These are phyloP conservation scores for Penicillium oxalicum DNA, from an alignment of 2,329 filamentous ascomycete species.

Conservation along the genomic window DNA sequence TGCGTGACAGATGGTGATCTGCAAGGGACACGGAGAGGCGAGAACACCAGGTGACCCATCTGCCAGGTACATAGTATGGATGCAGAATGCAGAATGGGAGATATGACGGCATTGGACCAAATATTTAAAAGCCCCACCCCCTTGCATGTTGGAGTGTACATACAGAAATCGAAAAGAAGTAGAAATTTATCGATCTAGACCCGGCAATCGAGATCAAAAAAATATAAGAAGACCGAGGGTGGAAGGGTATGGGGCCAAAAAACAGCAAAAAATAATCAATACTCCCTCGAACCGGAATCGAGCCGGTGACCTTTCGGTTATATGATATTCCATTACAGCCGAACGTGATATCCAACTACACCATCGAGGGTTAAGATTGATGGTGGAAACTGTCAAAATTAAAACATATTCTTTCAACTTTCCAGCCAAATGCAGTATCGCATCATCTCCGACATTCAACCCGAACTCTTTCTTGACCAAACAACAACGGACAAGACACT, in stretches of 20 bases:
- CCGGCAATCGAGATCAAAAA: too few relatives aligned
- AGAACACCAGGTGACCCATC: too few relatives aligned
- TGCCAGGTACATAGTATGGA: too few relatives aligned
- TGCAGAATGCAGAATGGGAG: too few relatives aligned
- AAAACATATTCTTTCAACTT: not conserved
- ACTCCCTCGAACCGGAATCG: constrained; percentile 3
- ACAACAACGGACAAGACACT: constrained; percentile 1
- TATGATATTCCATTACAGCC: constrained; percentile 3
- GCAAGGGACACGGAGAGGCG: too few relatives aligned
- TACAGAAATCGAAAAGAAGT: too few relatives aligned
- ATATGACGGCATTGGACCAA: too few relatives aligned
- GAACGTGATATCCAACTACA: constrained; percentile 5
- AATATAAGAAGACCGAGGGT: too few relatives aligned
- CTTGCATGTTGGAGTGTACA: too few relatives aligned
- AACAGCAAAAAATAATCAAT: not conserved
- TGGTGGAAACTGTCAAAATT: not conserved
- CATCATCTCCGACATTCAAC: not conserved
- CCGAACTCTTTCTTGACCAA: constrained; percentile 7
- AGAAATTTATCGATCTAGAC: too few relatives aligned
- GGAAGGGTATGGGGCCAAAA: not conserved
- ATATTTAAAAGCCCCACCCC: too few relatives aligned
- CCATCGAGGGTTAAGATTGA: constrained; percentile 3
- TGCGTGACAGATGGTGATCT: too few relatives aligned
- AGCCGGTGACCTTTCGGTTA: constrained; percentile 4
- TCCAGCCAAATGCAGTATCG: constrained; percentile 8